These are phyloP conservation scores for Lecanosticta acicola DNA, from an alignment of 2,329 filamentous ascomycete genomes.

Conservation along the genomic window DNA sequence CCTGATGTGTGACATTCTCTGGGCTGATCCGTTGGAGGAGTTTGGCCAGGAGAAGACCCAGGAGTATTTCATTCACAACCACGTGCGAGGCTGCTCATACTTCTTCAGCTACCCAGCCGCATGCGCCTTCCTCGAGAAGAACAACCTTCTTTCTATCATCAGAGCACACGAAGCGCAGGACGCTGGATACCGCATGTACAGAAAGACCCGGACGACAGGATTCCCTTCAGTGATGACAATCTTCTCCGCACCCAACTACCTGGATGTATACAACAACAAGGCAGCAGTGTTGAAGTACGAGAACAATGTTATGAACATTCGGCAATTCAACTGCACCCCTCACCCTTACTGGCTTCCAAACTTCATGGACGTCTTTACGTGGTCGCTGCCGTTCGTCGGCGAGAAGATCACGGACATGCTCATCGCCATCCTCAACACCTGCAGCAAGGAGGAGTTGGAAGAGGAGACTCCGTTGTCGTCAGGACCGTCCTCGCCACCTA, in stretches of 20 bases:
- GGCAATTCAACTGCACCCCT: conserved; percentile 98
- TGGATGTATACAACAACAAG: conserved; percentile 99
- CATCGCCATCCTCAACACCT: conserved; percentile 95
- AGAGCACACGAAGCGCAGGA: conserved; percentile 98
- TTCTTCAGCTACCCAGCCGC: conserved; percentile 98
- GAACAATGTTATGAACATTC: conserved; percentile 99
- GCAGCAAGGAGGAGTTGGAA: conserved; percentile 95
- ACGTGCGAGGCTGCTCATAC: conserved; percentile 96
- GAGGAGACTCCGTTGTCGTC: conserved; percentile 75
- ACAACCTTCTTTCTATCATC: conserved; percentile 94
- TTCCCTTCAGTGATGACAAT: conserved; percentile 99
- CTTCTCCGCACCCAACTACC: conserved; percentile 97
- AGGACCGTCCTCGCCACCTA: conserved; percentile 67
- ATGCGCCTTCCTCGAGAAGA: conserved; percentile 97
- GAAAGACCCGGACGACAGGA: conserved; percentile 94
- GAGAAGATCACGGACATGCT: conserved; percentile 99
- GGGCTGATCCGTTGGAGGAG: conserved; percentile 96
- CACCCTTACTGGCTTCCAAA: conserved; percentile 99
- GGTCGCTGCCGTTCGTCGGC: conserved; percentile 96
- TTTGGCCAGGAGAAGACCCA: conserved; percentile 98
- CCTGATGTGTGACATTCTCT: conserved; percentile 98
- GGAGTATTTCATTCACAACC: conserved; percentile 96
- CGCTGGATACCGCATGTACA: conserved; percentile 97
- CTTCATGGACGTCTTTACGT: conserved; percentile 99
- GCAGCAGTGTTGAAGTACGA: conserved; percentile 98